Evolutionary conservation across 116 monocot species (phyloP).

Genomic region (Papilionanthe hybrid): DNA sequence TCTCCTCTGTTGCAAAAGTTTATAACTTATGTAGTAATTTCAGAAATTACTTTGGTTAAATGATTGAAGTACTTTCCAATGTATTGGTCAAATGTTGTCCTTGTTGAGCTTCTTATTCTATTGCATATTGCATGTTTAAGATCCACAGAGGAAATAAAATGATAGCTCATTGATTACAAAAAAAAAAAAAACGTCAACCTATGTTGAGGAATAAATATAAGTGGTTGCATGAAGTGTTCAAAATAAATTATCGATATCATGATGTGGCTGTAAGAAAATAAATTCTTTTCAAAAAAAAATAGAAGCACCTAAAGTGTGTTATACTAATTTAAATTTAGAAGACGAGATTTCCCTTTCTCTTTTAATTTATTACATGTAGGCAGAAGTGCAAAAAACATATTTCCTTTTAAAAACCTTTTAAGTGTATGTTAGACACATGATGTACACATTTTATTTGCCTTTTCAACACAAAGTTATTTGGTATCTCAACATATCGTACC

Average conservation of each 20-base stretch:
- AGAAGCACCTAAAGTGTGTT: neutral
- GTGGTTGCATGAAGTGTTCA: neutral
- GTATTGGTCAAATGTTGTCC: slow-evolving; percentile 81
- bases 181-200: neutral
- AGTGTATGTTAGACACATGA: neutral
- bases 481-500: neutral
- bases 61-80: slow-evolving; percentile 63
- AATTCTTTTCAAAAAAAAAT: neutral
- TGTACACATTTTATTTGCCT: neutral
- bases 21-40: no score
- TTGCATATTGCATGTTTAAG: slow-evolving; percentile 63
- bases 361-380: neutral
- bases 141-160: neutral
- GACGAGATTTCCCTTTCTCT: neutral
- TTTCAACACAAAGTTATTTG: neutral
- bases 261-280: neutral
- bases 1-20: no score
- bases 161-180: neutral
- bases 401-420: neutral
- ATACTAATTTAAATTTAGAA: neutral
- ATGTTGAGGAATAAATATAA: neutral
- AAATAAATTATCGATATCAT: neutral
- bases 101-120: slow-evolving; percentile 40
- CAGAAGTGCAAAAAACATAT: neutral
- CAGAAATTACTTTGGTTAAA: no score